Evolutionary conservation across 371 early-diverging fungal genomes (phyloP).

Genomic region (Mucor sp.): DNA sequence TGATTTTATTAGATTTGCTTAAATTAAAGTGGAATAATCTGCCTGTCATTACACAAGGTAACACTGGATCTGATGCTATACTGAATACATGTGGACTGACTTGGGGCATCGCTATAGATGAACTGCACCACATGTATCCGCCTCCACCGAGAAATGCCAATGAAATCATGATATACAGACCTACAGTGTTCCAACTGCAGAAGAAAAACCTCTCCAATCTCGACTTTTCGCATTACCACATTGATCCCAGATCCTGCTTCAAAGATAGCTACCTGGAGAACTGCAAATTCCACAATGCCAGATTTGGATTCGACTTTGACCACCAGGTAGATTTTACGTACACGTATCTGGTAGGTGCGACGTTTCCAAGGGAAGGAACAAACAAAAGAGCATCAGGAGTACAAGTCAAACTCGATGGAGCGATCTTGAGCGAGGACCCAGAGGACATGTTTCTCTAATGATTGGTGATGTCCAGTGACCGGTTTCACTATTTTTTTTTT

Average conservation of each 20-base stretch:
- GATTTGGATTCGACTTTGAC: conserved; percentile 39
- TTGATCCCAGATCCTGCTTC: conserved; percentile 40
- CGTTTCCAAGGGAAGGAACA: conserved; percentile 32
- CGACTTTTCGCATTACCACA: conserved; percentile 36
- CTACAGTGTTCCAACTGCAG: conserved; percentile 23
- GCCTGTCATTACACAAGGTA: conserved; percentile 39
- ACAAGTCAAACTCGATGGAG: conserved; percentile 10
- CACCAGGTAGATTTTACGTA: conserved; percentile 31
- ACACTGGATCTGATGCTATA: background rate
- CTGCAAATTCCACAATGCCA: conserved; percentile 28
- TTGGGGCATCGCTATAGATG: conserved; percentile 13
- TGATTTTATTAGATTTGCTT: conserved; percentile 21
- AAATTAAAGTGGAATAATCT: conserved; percentile 32
- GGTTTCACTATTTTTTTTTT: conserved; percentile 6
- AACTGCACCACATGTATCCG: conserved; percentile 30
- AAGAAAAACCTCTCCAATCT: conserved; percentile 30
- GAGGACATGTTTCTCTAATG: background rate
- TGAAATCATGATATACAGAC: background rate
- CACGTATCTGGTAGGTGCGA: conserved; percentile 24
- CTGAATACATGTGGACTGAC: background rate
- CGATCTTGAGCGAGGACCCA: background rate
- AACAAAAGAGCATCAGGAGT: conserved; percentile 19
- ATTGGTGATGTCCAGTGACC: background rate
- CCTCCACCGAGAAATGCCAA: background rate
- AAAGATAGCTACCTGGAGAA: conserved; percentile 36